Evolutionary conservation across 192 early-diverging fungal species (phyloP).

Genomic region (Coemansia sp.): DNA sequence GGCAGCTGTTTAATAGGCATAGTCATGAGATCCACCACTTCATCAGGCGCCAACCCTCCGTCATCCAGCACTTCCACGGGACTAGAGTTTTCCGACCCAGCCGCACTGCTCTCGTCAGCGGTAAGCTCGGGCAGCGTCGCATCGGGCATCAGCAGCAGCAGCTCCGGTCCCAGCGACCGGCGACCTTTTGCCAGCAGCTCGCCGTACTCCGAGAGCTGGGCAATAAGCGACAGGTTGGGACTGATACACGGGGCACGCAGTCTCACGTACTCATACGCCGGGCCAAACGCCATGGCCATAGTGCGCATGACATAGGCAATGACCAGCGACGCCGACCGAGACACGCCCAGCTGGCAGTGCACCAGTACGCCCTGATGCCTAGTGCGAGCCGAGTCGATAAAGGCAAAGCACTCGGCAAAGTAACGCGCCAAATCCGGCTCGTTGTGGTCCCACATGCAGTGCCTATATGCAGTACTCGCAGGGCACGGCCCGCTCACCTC

Average conservation of each 20-base stretch:
- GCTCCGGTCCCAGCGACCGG: neutral
- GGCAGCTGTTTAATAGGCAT: neutral
- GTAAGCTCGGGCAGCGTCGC: neutral
- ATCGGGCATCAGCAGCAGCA: neutral
- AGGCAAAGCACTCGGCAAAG: conserved; percentile 65
- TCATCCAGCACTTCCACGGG: conserved; percentile 9
- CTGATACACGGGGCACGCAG: conserved; percentile 69
- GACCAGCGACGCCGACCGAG: conserved; percentile 82
- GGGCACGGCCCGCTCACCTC: conserved; percentile 15
- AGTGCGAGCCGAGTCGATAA: conserved; percentile 66
- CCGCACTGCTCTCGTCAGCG: conserved; percentile 14
- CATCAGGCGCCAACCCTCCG: neutral
- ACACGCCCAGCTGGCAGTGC: conserved; percentile 89
- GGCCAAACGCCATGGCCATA: conserved; percentile 57
- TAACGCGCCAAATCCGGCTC: conserved; percentile 66
- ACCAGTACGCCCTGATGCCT: conserved; percentile 70
- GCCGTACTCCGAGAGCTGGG: conserved; percentile 78
- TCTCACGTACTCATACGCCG: conserved; percentile 82
- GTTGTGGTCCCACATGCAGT: conserved; percentile 76
- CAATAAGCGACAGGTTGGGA: conserved; percentile 83
- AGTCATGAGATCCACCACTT: neutral
- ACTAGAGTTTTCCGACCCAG: conserved; percentile 30
- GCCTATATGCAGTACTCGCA: conserved; percentile 54
- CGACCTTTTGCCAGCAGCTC: neutral
- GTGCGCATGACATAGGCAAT: conserved; percentile 90